Conservation (phyloP, 768 basidiomycete species). For the Aureoboletus auriporus region DNA sequence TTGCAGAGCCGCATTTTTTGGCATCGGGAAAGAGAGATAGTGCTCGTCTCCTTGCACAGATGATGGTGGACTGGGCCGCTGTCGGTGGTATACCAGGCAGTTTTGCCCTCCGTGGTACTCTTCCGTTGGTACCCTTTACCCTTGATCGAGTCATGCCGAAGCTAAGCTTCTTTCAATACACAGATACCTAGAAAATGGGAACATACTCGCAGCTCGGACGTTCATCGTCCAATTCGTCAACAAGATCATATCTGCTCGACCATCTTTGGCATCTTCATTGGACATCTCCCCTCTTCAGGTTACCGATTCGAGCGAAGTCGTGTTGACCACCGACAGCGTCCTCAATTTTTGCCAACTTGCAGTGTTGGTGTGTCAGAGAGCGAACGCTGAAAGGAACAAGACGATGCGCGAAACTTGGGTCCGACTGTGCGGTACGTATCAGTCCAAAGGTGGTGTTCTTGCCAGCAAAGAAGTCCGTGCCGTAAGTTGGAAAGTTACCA, state of each 20-base stretch:
- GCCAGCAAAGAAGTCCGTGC: slow-evolving; percentile 57
- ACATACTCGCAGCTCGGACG: slow-evolving; percentile 89
- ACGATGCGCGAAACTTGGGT: slow-evolving; percentile 80
- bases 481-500: slow-evolving; percentile 39
- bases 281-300: slow-evolving; percentile 44
- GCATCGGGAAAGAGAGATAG: slow-evolving; percentile 87
- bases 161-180: slow-evolving; percentile 3
- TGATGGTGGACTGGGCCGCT: slow-evolving; percentile 81
- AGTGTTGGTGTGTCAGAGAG: slow-evolving; percentile 82
- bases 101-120: slow-evolving; percentile 80
- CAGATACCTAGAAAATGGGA: slow-evolving; percentile 80
- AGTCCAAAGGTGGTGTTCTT: slow-evolving; percentile 62
- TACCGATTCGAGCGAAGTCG: slow-evolving; percentile 52
- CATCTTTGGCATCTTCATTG: slow-evolving; percentile 38
- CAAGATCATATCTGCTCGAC: slow-evolving; percentile 49
- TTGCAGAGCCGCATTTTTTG: slow-evolving; percentile 80
- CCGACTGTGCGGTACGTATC: slow-evolving; percentile 79
- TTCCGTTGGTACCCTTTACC: slow-evolving; percentile 58
- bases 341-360: slow-evolving; percentile 92
- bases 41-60: slow-evolving; percentile 78
- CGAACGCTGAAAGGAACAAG: slow-evolving; percentile 75
- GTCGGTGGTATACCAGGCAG: slow-evolving; percentile 51
- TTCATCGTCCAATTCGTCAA: slow-evolving; percentile 82
- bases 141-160: neutral
- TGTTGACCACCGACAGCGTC: slow-evolving; percentile 67